Evolutionary conservation across 495 filamentous ascomycete genomes (phyloP).

Genomic region (Bacidia gigantensis): DNA sequence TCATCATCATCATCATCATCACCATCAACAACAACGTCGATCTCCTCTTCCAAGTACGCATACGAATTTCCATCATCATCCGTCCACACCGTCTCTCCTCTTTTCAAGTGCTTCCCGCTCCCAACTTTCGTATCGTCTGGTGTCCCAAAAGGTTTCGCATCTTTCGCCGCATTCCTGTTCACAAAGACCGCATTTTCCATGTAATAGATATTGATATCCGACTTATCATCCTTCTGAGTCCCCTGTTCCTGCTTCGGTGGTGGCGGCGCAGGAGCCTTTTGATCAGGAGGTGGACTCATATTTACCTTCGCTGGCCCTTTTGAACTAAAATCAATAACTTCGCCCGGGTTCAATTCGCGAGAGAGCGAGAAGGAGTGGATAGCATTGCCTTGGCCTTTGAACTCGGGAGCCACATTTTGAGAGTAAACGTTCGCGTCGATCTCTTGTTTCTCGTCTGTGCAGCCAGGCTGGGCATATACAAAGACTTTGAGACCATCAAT

Average conservation of each 20-base stretch:
- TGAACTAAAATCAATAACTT: not conserved
- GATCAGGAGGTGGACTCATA: conserved; percentile 2
- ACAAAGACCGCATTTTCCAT: not conserved
- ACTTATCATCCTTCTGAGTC: not conserved
- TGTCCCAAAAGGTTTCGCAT: not conserved
- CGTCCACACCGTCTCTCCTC: not conserved
- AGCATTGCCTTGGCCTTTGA: not conserved
- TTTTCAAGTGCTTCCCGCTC: too few relatives aligned
- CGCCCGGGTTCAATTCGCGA: not conserved
- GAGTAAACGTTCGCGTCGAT: not conserved
- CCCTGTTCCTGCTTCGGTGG: conserved; percentile 1
- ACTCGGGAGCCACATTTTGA: not conserved
- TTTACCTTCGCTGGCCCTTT: not conserved
- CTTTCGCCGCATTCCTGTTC: not conserved
- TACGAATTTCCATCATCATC: not conserved
- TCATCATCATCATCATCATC: not conserved
- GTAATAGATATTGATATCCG: not conserved
- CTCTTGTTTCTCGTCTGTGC: not conserved
- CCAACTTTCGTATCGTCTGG: not conserved
- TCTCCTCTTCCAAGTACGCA: not conserved
- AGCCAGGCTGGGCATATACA: not conserved
- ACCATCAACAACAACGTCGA: not conserved
- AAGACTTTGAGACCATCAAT: not conserved
- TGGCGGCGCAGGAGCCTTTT: not conserved
- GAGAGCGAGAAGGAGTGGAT: not conserved